Base-by-base conservation (phyloP, 2,329 filamentous ascomycete species). In the Epichloe glyceriae region DNA sequence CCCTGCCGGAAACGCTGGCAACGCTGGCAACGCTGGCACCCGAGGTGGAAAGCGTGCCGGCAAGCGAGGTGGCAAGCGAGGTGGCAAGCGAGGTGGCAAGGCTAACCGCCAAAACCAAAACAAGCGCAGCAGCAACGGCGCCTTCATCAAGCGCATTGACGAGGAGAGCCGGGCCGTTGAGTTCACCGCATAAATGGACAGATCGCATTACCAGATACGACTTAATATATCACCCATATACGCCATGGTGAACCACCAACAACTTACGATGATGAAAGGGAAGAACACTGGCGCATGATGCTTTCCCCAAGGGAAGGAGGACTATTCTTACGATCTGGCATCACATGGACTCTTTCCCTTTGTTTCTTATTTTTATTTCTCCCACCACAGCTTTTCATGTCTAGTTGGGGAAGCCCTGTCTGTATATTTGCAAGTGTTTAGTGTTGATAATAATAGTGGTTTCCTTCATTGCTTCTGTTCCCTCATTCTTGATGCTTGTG, bases 101-200 rank as follows among this genome's bases (percentile, higher is more conserved):
- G 52, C 46, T 17, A 47, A 53, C 12, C 41, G 41, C 34, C 38
- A 41, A 15, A 42, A 42, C 12, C 47, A 51, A 12, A 41, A 47
- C 35, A 47, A 51, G 50, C 39, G 39, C 44, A n/a, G 37, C 37
- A 19, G 12, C 33, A 6, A 7, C 15, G 51, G 42, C 30, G 56
- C 48, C 52, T 52, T 50, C 30, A 37, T 49, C 50, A 48, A 50
- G 50, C 47, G 47, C 26, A 47, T 50, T n/a, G 50, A 54, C 45
- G 34, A 35, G 2, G 19, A 45, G 47, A 52, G 43, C 8, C 52
- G 56, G 14, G 54, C 51, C n/a, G 33, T 57, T 19, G 49, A 49
- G 45, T 57, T 57, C 49, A 46, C 39, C 7, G 54, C 53, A 19
- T 57, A 52, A 56, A 49, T 35, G 39, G 17, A 26, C 6, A 7